Evolutionary conservation across 306 rosid genomes (phyloP).

Genomic region (Morella rubra): DNA sequence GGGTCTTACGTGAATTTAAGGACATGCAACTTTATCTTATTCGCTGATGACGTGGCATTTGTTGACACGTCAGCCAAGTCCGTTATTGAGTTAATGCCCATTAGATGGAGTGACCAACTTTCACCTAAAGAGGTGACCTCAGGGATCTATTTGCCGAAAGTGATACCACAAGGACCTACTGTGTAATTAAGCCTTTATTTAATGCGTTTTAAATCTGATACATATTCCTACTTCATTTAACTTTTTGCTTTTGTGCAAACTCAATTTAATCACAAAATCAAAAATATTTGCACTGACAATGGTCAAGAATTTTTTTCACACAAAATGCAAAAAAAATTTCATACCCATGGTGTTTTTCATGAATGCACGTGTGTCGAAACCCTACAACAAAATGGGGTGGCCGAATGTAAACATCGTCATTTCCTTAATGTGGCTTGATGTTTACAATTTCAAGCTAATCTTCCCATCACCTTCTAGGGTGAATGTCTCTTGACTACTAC

Average conservation of each 20-base stretch:
- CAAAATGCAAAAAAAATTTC: background rate
- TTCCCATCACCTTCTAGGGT: background rate
- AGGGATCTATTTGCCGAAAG: background rate
- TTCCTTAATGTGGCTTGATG: background rate
- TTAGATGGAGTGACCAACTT: no score
- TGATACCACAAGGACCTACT: background rate
- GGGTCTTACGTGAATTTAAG: no score
- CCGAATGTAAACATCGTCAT: background rate
- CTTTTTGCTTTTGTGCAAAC: background rate
- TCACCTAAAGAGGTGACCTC: no score
- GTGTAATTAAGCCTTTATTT: background rate
- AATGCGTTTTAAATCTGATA: background rate
- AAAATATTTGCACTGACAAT: background rate
- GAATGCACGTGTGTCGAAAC: background rate
- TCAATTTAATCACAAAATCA: background rate
- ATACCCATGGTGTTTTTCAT: background rate
- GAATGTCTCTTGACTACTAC: background rate
- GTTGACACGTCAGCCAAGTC: no score
- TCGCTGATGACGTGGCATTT: no score
- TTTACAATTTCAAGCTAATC: background rate
- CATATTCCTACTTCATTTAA: background rate
- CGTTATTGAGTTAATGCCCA: no score
- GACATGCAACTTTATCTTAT: no score
- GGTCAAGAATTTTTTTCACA: background rate
- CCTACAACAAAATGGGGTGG: background rate